Evolutionary conservation across 257 asterid genomes (phyloP).

Genomic region (Anisodus acutangulus): DNA sequence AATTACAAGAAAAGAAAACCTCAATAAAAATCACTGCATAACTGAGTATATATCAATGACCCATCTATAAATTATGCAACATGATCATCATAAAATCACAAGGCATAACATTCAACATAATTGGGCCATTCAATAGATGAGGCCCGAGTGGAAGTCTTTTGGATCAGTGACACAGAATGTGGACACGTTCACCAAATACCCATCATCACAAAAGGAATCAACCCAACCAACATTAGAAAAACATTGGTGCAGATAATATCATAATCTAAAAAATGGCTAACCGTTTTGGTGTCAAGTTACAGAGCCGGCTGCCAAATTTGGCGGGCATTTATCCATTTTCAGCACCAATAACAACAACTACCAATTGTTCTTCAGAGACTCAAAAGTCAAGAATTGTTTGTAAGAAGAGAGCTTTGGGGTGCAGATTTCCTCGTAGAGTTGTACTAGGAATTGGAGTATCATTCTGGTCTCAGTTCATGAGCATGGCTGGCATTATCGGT

Average conservation of each 20-base stretch:
- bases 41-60: too few species aligned
- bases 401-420: slow-evolving; percentile 35
- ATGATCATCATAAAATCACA: too few species aligned
- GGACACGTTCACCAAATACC: slow-evolving; percentile 31
- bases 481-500: slow-evolving; percentile 42
- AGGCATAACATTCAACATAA: neutral
- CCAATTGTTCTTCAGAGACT: slow-evolving; percentile 33
- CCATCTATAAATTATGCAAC: too few species aligned
- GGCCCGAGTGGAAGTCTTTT: neutral
- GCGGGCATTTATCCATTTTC: neutral
- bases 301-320: slow-evolving; percentile 33
- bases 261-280: slow-evolving; percentile 46
- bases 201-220: too few species aligned
- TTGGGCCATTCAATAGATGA: neutral
- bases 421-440: slow-evolving; percentile 59
- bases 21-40: too few species aligned
- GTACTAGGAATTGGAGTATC: slow-evolving; percentile 67
- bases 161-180: neutral
- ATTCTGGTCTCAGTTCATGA: slow-evolving; percentile 62
- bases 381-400: slow-evolving; percentile 12
- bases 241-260: neutral
- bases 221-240: neutral
- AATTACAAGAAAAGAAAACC: too few species aligned
- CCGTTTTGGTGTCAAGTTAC: slow-evolving; percentile 49
- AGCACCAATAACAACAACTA: slow-evolving; percentile 33